Evolutionary conservation across 1,284 basidiomycete species (phyloP).

Genomic region (Phaffia rhodozyma): DNA sequence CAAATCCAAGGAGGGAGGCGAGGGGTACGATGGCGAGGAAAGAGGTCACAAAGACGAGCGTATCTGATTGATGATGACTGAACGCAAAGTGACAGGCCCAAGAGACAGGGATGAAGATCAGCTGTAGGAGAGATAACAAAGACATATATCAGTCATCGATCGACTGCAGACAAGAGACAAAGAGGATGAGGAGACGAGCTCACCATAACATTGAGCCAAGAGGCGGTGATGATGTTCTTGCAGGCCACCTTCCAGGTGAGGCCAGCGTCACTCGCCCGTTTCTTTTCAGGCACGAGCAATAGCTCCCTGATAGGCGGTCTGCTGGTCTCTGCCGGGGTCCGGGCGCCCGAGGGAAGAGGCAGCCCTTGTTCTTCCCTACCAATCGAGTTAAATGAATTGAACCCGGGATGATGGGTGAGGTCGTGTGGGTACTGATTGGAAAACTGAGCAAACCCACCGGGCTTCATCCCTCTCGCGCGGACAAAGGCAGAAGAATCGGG

Average conservation of each 20-base stretch:
- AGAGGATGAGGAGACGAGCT: neutral
- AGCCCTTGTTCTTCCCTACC: too few species aligned
- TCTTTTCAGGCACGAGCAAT: slow-evolving; percentile 6
- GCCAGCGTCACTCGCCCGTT: slow-evolving; percentile 15
- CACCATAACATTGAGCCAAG: slow-evolving; percentile 2
- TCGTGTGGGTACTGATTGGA: too few species aligned
- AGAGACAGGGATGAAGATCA: slow-evolving; percentile 45
- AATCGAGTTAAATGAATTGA: too few species aligned
- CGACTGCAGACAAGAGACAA: slow-evolving; percentile 28
- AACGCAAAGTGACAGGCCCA: slow-evolving; percentile 58
- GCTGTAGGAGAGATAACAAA: slow-evolving; percentile 13
- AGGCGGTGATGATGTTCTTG: neutral
- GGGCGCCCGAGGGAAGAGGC: too few species aligned
- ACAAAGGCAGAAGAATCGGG: too few species aligned
- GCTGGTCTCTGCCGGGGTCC: neutral
- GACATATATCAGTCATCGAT: neutral
- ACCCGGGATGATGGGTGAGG: too few species aligned
- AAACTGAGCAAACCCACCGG: too few species aligned
- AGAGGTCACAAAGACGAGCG: slow-evolving; percentile 56
- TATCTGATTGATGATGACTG: slow-evolving; percentile 38
- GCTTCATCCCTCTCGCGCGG: too few species aligned
- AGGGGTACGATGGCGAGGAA: slow-evolving; percentile 42
- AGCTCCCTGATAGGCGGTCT: slow-evolving; percentile 9
- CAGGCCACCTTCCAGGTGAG: slow-evolving; percentile 6
- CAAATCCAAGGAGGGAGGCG: slow-evolving; percentile 38